Base-by-base conservation (phyloP, 148 eudicot genomes). In the Rhododendron kiyosumense region DNA sequence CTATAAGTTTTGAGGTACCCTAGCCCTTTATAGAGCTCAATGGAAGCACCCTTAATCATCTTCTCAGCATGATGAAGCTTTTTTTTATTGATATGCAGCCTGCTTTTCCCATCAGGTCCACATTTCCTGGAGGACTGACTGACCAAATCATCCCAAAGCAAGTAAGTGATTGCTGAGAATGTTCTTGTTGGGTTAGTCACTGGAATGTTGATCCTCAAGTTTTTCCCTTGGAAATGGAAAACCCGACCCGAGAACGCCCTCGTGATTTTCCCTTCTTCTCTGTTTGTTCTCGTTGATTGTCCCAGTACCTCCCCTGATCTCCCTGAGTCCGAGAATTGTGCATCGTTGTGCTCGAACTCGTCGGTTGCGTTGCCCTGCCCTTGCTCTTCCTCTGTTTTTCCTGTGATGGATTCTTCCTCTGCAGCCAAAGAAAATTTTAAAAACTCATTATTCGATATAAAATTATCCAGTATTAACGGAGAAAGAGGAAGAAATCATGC, bases 11-110 rank as follows among this genome's bases (percentile, higher is more conserved):
- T 89, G 81, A 97, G 99, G 90, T 97, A 95, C 45, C 90, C 90
- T 43, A 97, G 78, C 7, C 98, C 99, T 89, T 95, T 97, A 82
- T 93, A 95, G 81, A 97, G 91, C 90, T 97, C 99, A 30, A 71
- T 30, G 38, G 32, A 71, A 71, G 76, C 76, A 71, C 98, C 96
- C 86, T 90, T 85, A 45, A 97, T 95, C 99, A 95, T 95, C 90
- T 97, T 97, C 88, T 93, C 96, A 5, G 99, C 98, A 81, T 97
- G 96, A 26, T 89, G 95, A 30, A 97, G 90, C 89, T 94, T 97
- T 74, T 88, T 93, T 87, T 91, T 93, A 78, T 92, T 95, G 84
- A 95, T 88, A 69, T 94, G 98, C 67, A 97, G 82, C 41, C 41
- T 71, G 9, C 34, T 84, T 84, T 94, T 88, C 85, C 92, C 93